These are phyloP conservation scores for Calonectria leucothoes DNA, from an alignment of 2,329 filamentous ascomycete genomes.

Conservation along the genomic window DNA sequence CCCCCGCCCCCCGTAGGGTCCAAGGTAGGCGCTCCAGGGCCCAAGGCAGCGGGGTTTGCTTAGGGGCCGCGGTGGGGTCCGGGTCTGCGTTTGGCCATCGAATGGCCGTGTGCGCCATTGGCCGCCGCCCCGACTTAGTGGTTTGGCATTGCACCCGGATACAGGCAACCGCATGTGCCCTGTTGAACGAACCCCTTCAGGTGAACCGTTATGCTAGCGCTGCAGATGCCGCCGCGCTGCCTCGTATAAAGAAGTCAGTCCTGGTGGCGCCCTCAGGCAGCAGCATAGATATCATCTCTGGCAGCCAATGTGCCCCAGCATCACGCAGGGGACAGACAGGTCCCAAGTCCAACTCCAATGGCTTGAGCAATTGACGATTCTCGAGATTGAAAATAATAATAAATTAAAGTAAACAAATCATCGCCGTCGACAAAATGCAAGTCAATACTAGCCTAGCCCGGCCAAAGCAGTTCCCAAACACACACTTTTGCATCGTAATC, in stretches of 20 bases:
- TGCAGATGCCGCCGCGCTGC: not conserved
- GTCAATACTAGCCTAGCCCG: not conserved
- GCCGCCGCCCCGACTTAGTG: not conserved
- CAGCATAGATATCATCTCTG: not conserved
- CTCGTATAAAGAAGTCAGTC: not conserved
- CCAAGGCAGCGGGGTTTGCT: slow-evolving; percentile 19
- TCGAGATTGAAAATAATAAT: not conserved
- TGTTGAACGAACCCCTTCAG: not conserved
- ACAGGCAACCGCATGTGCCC: not conserved
- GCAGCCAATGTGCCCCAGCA: not conserved
- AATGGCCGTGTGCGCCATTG: not conserved
- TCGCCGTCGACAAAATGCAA: not conserved
- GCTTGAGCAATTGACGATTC: not conserved
- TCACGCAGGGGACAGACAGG: not conserved
- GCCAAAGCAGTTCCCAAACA: not conserved
- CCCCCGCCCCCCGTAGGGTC: slow-evolving; percentile 16
- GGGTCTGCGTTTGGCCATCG: not conserved
- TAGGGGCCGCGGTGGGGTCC: slow-evolving; percentile 27
- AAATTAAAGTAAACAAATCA: too few species aligned
- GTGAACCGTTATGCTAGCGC: not conserved
- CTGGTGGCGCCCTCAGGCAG: not conserved
- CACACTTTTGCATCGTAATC: not conserved
- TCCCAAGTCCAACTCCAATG: not conserved
- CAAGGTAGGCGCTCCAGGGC: not conserved
- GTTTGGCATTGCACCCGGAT: not conserved